Percentiles rank a stretch among this genome's conserved stretches.
Evolutionary conservation across 106 monocot species (phyloP).

Genomic region (Amphibolis antarctica): DNA sequence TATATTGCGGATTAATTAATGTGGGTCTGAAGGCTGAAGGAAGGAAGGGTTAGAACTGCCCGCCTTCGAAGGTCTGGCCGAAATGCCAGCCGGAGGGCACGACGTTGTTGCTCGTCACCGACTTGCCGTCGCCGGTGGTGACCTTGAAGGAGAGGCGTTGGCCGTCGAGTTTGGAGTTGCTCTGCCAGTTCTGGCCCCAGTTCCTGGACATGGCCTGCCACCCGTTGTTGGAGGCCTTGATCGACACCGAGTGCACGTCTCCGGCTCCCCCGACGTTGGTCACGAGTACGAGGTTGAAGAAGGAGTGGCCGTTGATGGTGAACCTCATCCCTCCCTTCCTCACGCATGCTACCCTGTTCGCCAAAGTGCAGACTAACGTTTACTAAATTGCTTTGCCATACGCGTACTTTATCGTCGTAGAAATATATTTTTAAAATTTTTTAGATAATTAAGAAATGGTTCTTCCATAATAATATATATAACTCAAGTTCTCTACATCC

Average conservation of each 20-base stretch:
- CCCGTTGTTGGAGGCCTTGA: constrained; percentile 32
- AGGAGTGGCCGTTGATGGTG: constrained; percentile 61
- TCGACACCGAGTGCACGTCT: constrained; percentile 35
- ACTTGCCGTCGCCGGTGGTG: constrained; percentile 41
- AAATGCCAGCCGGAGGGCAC: constrained; percentile 51
- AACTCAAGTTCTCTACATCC: too few relatives aligned
- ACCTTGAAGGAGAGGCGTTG: constrained; percentile 53
- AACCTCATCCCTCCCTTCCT: constrained; percentile 64
- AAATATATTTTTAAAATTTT: background rate
- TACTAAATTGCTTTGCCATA: too few relatives aligned
- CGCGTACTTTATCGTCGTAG: too few relatives aligned
- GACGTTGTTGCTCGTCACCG: constrained; percentile 36
- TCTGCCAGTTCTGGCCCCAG: constrained; percentile 83
- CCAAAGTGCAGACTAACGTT: background rate
- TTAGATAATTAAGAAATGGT: background rate
- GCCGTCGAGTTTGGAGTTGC: constrained; percentile 42
- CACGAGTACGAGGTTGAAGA: constrained; percentile 66
- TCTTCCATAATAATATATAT: too few relatives aligned
- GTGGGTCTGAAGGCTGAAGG: background rate
- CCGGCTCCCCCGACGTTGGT: constrained; percentile 58
- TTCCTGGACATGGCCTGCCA: constrained; percentile 56
- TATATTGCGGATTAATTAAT: too few relatives aligned
- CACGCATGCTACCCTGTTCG: constrained; percentile 45
- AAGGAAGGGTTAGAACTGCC: constrained; percentile 7
- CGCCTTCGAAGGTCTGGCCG: constrained; percentile 49